These are phyloP conservation scores for Chaetomium fimeti DNA, from an alignment of 495 filamentous ascomycete species.

Conservation along the genomic window DNA sequence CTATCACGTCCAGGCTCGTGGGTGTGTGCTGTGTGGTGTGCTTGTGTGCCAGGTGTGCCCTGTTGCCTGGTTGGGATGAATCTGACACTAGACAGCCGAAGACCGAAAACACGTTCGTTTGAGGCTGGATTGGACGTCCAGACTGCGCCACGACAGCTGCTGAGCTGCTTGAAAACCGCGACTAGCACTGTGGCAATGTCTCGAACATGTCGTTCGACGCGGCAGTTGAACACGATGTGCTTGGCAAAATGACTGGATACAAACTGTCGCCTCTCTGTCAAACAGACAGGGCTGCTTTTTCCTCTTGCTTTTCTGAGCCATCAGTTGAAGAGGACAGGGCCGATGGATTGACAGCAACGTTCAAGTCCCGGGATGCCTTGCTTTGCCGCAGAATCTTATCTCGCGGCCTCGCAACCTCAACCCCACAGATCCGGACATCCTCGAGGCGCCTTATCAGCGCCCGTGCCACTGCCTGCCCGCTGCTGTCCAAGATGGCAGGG, in stretches of 20 bases:
- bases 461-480: neutral
- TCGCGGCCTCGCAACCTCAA: neutral
- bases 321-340: neutral
- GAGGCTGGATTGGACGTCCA: neutral
- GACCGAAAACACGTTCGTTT: slow-evolving; percentile 11
- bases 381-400: slow-evolving; percentile 8
- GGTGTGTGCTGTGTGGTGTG: neutral
- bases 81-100: neutral
- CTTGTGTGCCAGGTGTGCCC: neutral
- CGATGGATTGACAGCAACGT: neutral
- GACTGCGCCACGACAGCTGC: too few species aligned
- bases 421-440: neutral
- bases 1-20: neutral
- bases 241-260: neutral
- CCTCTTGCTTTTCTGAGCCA: neutral
- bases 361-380: neutral
- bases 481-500: neutral
- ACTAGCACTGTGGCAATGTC: neutral
- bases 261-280: neutral
- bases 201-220: neutral
- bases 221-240: neutral
- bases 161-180: neutral
- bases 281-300: neutral
- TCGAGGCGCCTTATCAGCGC: slow-evolving; percentile 15
- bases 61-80: neutral